Evolutionary conservation across 441 rosid genomes (phyloP), one percentile per base, ranked within the genome.

Genomic region (Erysimum cheiri): DNA sequence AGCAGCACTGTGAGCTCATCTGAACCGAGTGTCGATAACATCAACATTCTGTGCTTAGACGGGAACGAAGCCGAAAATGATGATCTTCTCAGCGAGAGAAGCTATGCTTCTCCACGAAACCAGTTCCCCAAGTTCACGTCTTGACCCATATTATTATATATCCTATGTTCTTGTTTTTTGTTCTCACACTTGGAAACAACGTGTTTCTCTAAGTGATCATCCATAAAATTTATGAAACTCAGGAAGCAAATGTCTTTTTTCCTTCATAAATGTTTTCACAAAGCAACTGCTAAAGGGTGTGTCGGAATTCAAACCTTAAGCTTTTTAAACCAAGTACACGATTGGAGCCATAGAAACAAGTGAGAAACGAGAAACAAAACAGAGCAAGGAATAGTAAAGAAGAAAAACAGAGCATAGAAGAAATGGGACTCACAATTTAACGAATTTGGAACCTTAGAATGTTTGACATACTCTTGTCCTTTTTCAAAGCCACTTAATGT

Each of bases 1-100:
- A 87, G 86, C 72, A 93, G 96, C 78, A 85, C 81, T 26, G 80
- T 85, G 3, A 83, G 91, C 85, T 76, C 80, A 69, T 87, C 91
- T 0, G 97, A 93, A 77, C 91, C 85, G 8, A 87, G 93, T 60
- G 82, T 91, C 4, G 92, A 83, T 83, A 81, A 83, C 57, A 64
- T 70, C 11, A 85, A 80, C 67, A 67, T 79, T 74, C 60, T 77
- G 55, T 80, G 78, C 55, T 69, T 81, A 32, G 93, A 85, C 46
- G 87, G 84, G 33, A 79, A 58, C 61, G 93, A 87, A 62, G 80
- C 71, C 0, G 93, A 85, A 65, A 80, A 80, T 61, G 78, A 67
- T 15, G 88, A 80, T 72, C 73, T 79, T 26, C 85, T 76, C 36
- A 81, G 83, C 29, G 88, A 85, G 74, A 80, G 72, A 78, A 83